Conservation (phyloP, 1,284 basidiomycete genomes). For the Malassezia equina region DNA sequence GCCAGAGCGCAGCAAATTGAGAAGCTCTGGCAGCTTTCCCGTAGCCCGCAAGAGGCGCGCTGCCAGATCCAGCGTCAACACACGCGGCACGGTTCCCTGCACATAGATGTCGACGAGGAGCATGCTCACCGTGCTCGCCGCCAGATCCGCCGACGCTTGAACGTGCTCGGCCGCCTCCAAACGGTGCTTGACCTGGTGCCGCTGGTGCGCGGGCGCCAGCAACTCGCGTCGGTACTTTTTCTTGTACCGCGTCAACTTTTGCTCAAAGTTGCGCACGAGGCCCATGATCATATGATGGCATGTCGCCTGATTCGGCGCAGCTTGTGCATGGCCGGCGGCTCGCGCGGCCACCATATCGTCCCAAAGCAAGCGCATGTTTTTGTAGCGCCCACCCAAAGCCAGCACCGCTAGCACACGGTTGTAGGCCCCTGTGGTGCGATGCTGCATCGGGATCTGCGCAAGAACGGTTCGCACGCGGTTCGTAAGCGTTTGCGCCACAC, state of each 20-base stretch:
- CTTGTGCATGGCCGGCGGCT: slow-evolving; percentile 1
- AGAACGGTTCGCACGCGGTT: slow-evolving; percentile 6
- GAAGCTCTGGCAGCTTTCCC: slow-evolving; percentile 33
- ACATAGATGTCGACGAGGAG: slow-evolving; percentile 32
- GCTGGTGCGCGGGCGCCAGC: slow-evolving; percentile 14
- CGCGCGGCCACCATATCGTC: slow-evolving; percentile 21
- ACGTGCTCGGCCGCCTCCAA: slow-evolving; percentile 19
- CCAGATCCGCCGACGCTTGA: slow-evolving; percentile 23
- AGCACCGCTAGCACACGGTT: slow-evolving; percentile 31
- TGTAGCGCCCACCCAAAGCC: slow-evolving; percentile 26
- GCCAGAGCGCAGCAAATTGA: slow-evolving; percentile 26
- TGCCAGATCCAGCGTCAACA: slow-evolving; percentile 32
- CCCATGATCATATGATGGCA: slow-evolving; percentile 35
- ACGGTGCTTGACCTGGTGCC: slow-evolving; percentile 18
- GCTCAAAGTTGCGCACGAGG: slow-evolving; percentile 27
- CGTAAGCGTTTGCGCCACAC: neutral
- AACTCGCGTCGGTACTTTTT: slow-evolving; percentile 5
- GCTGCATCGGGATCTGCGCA: neutral
- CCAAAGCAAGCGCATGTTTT: slow-evolving; percentile 32
- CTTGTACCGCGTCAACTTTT: slow-evolving; percentile 18
- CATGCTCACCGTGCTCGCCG: slow-evolving; percentile 24
- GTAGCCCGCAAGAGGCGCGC: slow-evolving; percentile 32
- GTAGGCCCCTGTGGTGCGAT: slow-evolving; percentile 18
- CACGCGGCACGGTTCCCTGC: slow-evolving; percentile 21
- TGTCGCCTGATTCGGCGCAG: slow-evolving; percentile 22